Conservation (phyloP, 306 rosid genomes). For the Acacia confusa region DNA sequence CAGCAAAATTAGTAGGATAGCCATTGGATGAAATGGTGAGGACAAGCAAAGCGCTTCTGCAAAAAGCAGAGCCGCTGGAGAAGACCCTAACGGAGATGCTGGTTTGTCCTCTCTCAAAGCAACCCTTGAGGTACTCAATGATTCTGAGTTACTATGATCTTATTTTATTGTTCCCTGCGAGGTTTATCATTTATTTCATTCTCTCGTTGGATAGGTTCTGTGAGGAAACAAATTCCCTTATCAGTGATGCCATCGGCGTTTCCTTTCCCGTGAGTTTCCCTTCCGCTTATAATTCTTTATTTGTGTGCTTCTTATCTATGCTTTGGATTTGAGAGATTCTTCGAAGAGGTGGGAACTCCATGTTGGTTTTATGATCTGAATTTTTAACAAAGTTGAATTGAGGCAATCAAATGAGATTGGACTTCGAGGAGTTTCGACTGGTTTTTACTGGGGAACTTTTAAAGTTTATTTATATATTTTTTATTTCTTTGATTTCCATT, state of each 20-base stretch:
- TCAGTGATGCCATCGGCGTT: slow-evolving; percentile 79
- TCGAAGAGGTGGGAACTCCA: not conserved
- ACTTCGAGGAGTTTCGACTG: not conserved
- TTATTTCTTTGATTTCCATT: not conserved
- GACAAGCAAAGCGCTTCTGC: slow-evolving; percentile 47
- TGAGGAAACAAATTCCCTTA: slow-evolving; percentile 60
- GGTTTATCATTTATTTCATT: not conserved
- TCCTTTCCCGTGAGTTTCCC: slow-evolving; percentile 73
- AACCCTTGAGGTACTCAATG: slow-evolving; percentile 59
- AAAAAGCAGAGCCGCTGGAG: slow-evolving; percentile 46
- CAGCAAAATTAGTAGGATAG: not conserved
- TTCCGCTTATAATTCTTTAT: not conserved
- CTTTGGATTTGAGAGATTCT: not conserved
- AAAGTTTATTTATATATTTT: not conserved
- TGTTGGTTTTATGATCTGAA: not conserved
- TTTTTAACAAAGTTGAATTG: not conserved
- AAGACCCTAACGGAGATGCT: slow-evolving; percentile 56
- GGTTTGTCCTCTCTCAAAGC: slow-evolving; percentile 89
- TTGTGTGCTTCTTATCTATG: not conserved
- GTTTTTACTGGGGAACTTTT: not conserved
- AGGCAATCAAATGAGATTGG: not conserved
- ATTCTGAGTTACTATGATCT: not conserved
- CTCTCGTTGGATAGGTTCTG: slow-evolving; percentile 47
- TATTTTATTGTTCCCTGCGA: not conserved
- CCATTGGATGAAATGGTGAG: slow-evolving; percentile 46